Evolutionary conservation across 176 grass and related monocot species (phyloP), one percentile per base, ranked within the genome.

Genomic region (Ensete ventricosum): DNA sequence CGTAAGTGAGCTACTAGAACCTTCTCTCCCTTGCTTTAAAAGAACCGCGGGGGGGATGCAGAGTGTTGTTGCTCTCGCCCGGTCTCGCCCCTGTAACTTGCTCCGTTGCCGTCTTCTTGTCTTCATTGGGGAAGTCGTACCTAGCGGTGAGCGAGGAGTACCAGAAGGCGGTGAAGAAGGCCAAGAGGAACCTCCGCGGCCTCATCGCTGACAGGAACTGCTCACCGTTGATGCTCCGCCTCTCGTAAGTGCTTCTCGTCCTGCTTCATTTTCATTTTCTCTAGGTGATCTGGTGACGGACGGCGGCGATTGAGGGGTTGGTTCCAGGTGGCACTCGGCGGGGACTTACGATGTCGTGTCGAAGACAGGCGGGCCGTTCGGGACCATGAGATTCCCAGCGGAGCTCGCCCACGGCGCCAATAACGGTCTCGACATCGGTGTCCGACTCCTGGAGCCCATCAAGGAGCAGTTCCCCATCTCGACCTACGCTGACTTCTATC

Each of bases 161-260:
- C 65, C 77, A 27, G 9, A 69, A 55, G 65, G 53, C 65, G 16
- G 64, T 69, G 9, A 65, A 50, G 8, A 69, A 79, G 64, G 50
- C 34, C 26, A 77, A 64, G 75, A 65, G 48, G 75, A 77, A 79
- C 53, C 65, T 70, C 53, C 65, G 65, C 14, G 53, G 77, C 25
- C 23, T 79, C 77, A 69, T 79, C 65, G 64, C 77, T 2, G 77
- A 79, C n/a, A 77, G 65, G 75, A 64, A 77, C 75, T 77, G 75
- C 75, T 58, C 75, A 2, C 77, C 77, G 1, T 1, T 69, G 24
- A 79, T 79, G 53, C 65, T 79, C 50, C 65, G 77, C 25, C 16
- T 79, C 17, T 65, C 77, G 77, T 79, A 70, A 12, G 11, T 1
- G 21, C 1, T 11, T n/a, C 13, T 68, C 23, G 9, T 19, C 9